Evolutionary conservation across 495 filamentous ascomycete species (phyloP).

Genomic region (Staphylotrichum longicolle): DNA sequence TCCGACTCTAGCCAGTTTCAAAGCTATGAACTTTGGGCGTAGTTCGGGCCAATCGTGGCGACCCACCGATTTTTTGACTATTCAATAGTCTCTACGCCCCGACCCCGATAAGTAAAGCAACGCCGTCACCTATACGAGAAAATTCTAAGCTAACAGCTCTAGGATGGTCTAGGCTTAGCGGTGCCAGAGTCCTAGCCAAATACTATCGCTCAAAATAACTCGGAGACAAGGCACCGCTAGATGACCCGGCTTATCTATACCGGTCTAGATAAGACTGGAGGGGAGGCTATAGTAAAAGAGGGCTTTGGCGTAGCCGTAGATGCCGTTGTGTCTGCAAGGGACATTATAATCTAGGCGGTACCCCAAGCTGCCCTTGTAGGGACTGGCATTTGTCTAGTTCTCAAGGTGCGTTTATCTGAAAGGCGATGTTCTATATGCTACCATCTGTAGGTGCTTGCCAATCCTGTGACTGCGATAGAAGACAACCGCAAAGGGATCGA

Average conservation of each 20-base stretch:
- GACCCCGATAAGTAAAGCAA: no score
- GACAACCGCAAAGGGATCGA: constrained; percentile 8
- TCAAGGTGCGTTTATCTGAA: constrained; percentile 12
- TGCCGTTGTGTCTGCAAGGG: constrained; percentile 5
- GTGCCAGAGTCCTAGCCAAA: constrained; percentile 9
- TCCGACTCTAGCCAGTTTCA: no score
- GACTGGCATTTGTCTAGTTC: constrained; percentile 8
- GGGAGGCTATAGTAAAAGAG: constrained; percentile 17
- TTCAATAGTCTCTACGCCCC: no score
- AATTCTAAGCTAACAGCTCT: constrained; percentile 21
- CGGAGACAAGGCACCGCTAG: constrained; percentile 8
- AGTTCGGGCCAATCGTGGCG: no score
- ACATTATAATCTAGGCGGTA: constrained; percentile 12
- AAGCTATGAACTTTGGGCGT: no score
- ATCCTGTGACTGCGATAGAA: constrained; percentile 6
- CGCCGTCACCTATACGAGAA: constrained; percentile 28
- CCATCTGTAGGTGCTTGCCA: constrained; percentile 10
- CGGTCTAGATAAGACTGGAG: constrained; percentile 17
- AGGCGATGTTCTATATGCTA: not conserved
- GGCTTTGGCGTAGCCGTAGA: constrained; percentile 7
- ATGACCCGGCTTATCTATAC: constrained; percentile 21
- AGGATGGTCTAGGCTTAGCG: constrained; percentile 2
- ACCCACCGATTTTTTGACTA: no score
- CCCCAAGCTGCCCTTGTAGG: constrained; percentile 7
- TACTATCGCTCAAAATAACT: constrained; percentile 16